Base-by-base conservation (phyloP, 768 basidiomycete genomes). In the Terana coerulea region DNA sequence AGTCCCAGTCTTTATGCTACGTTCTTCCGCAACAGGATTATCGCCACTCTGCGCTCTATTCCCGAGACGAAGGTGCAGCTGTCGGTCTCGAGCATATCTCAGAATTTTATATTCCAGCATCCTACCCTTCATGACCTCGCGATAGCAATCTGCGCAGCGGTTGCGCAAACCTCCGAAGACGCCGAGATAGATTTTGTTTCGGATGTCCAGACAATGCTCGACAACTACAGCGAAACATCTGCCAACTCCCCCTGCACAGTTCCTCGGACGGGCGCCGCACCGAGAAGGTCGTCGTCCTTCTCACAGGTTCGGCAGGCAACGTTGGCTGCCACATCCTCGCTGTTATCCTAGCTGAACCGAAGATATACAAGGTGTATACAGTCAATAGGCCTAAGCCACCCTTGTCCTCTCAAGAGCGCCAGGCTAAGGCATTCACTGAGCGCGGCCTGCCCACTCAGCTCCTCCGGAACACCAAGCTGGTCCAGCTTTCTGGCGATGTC, bases 221-320 rank as follows among this genome's bases (percentile, higher is more conserved):
- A 53, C 25, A 53, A 48, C 26, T 53, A 53, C 31, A 19, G 49
- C 52, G 10, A 15, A 36, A 11, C 37, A 30, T 14, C 46, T 53
- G 7, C 45, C 52, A 5, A 40, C 5, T 5, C 21, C 4, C 24
- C 45, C 24, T 11, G n/a, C 11, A 21, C 43, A n/a, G 34, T 34
- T 24, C 25, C 3, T 4, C 17, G 10, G 14, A 24, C 24, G 26
- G 17, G 25, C 21, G 22, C n/a, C 5, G 36, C 7, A 30, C 17
- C 9, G 19, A 6, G 12, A 10, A n/a, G 21, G 15, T 26, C 5
- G 34, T 54, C 22, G 51, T 56, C 3, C 24, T 56, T 11, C 33
- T 56, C 9, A 56, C 55, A 10, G 55, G 55, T 7, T 56, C 55
- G n/a, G 52, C 55, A 22, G 55, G 55, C 9, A 51, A 41, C 33